Percentiles rank a stretch among this genome's conserved stretches.
Conservation (phyloP, 352 stramenopile species). For the Globisporangium paroecandrum region DNA sequence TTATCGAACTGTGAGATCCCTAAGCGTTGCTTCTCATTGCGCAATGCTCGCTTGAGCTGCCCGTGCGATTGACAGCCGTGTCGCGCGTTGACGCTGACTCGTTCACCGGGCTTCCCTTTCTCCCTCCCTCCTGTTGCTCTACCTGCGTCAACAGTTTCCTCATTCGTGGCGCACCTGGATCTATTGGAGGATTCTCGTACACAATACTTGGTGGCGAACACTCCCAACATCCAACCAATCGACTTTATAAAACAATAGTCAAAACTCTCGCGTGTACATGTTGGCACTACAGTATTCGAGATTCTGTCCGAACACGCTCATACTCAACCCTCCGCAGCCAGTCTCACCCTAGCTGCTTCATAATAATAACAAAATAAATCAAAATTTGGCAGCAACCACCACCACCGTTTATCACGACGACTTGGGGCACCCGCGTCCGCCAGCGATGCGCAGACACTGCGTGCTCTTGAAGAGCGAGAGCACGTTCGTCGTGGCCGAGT, state of each 20-base stretch:
- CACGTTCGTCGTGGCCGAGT: slow-evolving; percentile 32
- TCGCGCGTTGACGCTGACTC: background rate
- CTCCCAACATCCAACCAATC: no score
- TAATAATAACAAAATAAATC: slow-evolving; percentile 4
- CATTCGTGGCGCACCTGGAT: background rate
- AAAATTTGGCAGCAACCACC: background rate
- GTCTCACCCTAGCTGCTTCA: background rate
- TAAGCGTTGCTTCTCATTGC: no score
- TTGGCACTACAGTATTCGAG: background rate
- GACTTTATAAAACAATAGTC: background rate
- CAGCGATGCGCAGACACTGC: slow-evolving; percentile 40
- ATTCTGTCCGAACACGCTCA: background rate
- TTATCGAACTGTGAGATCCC: no score
- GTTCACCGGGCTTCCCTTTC: background rate
- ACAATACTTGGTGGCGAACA: no score
- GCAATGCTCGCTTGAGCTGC: no score
- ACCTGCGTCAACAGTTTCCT: background rate
- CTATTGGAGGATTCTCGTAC: background rate
- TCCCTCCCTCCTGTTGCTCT: background rate
- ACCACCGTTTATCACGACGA: background rate
- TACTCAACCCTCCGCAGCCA: background rate
- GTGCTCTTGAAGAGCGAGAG: slow-evolving; percentile 53
- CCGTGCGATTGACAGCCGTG: background rate
- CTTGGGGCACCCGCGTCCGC: slow-evolving; percentile 35
- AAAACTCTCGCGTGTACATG: background rate